Percentiles rank a stretch among this genome's conserved stretches.
Evolutionary conservation across 441 rosid species (phyloP).

Genomic region (Aquilaria agallochum): DNA sequence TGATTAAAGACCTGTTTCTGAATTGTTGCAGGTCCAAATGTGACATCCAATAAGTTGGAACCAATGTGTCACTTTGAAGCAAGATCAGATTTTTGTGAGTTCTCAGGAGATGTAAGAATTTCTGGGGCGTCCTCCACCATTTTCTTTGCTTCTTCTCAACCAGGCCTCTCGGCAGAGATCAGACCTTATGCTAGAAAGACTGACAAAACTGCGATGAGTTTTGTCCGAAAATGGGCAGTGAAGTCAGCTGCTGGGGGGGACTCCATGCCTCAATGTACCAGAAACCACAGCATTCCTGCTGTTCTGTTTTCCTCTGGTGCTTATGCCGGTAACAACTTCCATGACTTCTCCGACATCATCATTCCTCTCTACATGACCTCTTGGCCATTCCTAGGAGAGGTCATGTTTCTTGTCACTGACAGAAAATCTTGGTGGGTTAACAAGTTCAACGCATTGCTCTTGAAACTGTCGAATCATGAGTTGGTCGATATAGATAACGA

Average conservation of each 20-base stretch:
- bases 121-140: slow-evolving; percentile 27
- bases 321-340: slow-evolving; percentile 72
- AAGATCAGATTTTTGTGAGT: slow-evolving; percentile 30
- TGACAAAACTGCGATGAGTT: slow-evolving; percentile 36
- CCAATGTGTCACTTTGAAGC: slow-evolving; percentile 19
- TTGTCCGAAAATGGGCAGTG: slow-evolving; percentile 58
- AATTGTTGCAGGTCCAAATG: not conserved
- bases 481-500: slow-evolving; percentile 46
- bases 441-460: slow-evolving; percentile 44
- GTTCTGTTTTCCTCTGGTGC: slow-evolving; percentile 78
- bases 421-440: slow-evolving; percentile 32
- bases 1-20: not conserved
- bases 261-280: slow-evolving; percentile 30
- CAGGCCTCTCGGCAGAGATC: slow-evolving; percentile 14
- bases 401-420: slow-evolving; percentile 54
- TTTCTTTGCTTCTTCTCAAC: slow-evolving; percentile 7
- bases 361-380: slow-evolving; percentile 62
- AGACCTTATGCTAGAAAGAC: slow-evolving; percentile 36
- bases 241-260: slow-evolving; percentile 18
- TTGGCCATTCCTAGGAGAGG: slow-evolving; percentile 45
- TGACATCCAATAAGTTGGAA: slow-evolving; percentile 6
- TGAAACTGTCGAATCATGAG: slow-evolving; percentile 45
- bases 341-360: slow-evolving; percentile 69
- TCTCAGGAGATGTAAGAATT: slow-evolving; percentile 33
- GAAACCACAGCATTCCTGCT: slow-evolving; percentile 44